Base-by-base conservation (phyloP, 768 basidiomycete species). In the Termitomyces sp. region DNA sequence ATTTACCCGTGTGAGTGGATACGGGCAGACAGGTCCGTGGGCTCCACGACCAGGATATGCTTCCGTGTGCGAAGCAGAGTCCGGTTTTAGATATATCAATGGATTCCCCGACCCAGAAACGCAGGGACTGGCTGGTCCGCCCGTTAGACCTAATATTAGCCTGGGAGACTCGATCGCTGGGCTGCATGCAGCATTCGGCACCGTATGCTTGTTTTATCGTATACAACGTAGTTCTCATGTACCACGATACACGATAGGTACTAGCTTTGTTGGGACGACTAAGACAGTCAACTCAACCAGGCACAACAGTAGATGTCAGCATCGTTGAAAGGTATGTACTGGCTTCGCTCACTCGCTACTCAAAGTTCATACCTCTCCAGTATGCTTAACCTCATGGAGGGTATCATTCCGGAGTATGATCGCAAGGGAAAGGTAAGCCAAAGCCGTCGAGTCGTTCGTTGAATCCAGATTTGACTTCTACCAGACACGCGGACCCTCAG, bases 1-100 rank as follows among this genome's bases (percentile, higher is more conserved):
- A 64, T 94, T 92, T 67, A 96, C 94, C 7, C 92, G 94, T 61
- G 84, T 89, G 22, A 86, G 85, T 61, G 87, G 87, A 8, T 89
- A 87, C 61, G 87, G 87, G 3, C 87, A 89, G 64, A 87, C 85
- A 0, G 87, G 87, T 1, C 86, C 87, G 22, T 88, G 86, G 87
- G 78, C 84, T 0, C 77, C 80, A 20, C 79, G 85, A 12, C 86
- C 86, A 6, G 86, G 87, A 20, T 89, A 85, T 60, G 86, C 87
- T 2, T 85, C 87, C 5, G 86, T 89, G 3, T 89, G 87, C 61
- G 87, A 89, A 71, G 87, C 86, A 0, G 86, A 89, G 59, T 84
- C 86, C 2, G 86, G 87, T 3, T 89, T 88, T 67, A 77, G 87
- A 3, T 85, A 82, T 65, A 87, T 89, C 65, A 89, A 89, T 54